Conservation (phyloP, 257 asterid species). For the Fraxinus americana region DNA sequence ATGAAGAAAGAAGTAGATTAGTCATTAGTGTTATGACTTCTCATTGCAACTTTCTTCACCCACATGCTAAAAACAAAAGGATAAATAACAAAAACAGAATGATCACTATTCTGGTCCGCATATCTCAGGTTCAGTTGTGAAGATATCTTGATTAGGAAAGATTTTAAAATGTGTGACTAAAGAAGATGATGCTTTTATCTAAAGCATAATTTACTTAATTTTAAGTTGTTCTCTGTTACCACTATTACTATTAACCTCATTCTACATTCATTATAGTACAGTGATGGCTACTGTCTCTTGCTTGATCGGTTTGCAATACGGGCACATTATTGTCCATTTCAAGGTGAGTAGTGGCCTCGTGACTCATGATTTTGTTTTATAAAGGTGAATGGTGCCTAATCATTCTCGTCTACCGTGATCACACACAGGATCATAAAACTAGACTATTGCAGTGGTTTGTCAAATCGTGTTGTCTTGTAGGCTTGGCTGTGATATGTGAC, state of each 20-base stretch:
- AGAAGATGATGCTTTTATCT: not conserved
- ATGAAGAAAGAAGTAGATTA: not conserved
- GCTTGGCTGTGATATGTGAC: slow-evolving; percentile 46
- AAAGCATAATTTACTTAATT: not conserved
- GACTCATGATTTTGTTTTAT: not conserved
- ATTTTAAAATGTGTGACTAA: not conserved
- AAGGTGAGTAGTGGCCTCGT: slow-evolving; percentile 43
- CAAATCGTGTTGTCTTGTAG: slow-evolving; percentile 45
- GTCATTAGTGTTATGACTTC: not conserved
- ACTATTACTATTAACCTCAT: slow-evolving; percentile 25
- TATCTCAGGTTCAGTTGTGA: not conserved
- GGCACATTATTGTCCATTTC: slow-evolving; percentile 63
- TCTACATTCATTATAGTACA: slow-evolving; percentile 47
- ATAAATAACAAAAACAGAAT: not conserved
- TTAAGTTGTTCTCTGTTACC: not conserved
- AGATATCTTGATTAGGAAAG: not conserved
- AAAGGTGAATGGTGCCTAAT: not conserved
- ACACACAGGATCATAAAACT: slow-evolving; percentile 60
- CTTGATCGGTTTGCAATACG: slow-evolving; percentile 65
- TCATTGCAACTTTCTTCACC: not conserved
- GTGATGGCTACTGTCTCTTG: slow-evolving; percentile 66
- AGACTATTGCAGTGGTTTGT: slow-evolving; percentile 58
- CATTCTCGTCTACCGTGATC: slow-evolving; percentile 5
- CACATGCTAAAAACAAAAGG: not conserved
- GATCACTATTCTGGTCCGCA: not conserved